Evolutionary conservation across 106 monocot genomes (phyloP).

Genomic region (Dioscorea dumetorum): DNA sequence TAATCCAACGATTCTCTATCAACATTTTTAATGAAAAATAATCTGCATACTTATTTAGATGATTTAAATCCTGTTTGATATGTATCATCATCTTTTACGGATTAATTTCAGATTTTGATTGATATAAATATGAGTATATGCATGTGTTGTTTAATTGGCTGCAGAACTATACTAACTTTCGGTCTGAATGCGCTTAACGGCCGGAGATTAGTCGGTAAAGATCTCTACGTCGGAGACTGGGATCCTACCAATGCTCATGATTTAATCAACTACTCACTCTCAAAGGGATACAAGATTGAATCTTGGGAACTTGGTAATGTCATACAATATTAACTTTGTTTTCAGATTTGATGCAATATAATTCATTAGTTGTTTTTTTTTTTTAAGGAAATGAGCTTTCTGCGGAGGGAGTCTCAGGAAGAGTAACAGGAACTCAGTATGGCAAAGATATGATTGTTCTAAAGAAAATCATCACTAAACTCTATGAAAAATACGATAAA

Average conservation of each 20-base stretch:
- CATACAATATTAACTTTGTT: background rate
- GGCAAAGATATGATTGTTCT: conserved; percentile 35
- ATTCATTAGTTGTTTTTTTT: background rate
- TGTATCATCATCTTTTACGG: no score
- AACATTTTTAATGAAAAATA: no score
- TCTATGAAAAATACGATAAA: conserved; percentile 6
- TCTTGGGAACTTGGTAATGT: conserved; percentile 53
- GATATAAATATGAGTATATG: background rate
- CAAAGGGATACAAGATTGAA: conserved; percentile 24
- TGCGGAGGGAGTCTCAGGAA: conserved; percentile 27
- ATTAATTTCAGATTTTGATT: background rate
- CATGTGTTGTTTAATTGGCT: background rate
- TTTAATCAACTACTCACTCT: conserved; percentile 36
- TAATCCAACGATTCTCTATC: no score
- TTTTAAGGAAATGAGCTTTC: conserved; percentile 44
- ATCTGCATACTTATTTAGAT: no score
- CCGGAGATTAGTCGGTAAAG: background rate
- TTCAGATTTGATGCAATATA: background rate
- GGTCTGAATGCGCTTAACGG: conserved; percentile 45
- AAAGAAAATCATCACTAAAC: conserved; percentile 9
- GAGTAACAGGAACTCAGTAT: conserved; percentile 30
- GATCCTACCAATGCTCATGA: conserved; percentile 36
- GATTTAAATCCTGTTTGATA: no score
- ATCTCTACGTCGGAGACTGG: conserved; percentile 27
- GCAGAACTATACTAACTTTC: conserved; percentile 39